phyloP scores from a whole-genome alignment of 208 protist species.

The Leishmania guyanensis region DNA sequence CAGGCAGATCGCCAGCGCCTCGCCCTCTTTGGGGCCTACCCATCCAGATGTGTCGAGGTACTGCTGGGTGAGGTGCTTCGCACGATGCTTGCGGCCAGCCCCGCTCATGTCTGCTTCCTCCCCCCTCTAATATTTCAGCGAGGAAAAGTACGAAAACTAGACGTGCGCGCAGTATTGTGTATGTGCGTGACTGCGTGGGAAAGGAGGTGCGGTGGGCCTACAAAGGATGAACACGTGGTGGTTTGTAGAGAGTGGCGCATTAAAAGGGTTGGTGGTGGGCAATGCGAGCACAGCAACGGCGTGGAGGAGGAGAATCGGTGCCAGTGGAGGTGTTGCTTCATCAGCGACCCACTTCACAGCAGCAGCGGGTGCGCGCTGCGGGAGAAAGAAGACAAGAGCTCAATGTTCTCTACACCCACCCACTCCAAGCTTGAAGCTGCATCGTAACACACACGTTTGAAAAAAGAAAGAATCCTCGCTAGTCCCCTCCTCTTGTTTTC shows the following conservation, averaged over 20 bases:
- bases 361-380: not conserved
- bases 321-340: not conserved
- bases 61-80: conserved; percentile 82
- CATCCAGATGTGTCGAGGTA: conserved; percentile 68
- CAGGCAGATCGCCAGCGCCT: conserved; percentile 71
- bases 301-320: not conserved
- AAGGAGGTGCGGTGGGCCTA: not conserved
- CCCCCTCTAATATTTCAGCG: not conserved
- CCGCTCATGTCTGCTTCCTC: conserved; percentile 62
- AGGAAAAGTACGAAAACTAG: not conserved
- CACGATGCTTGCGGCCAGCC: conserved; percentile 77
- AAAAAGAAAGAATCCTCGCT: not conserved
- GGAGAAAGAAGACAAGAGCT: not conserved
- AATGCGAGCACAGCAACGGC: not conserved
- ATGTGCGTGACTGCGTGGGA: not conserved
- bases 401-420: not conserved
- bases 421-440: not conserved
- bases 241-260: not conserved
- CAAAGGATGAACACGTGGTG: not conserved
- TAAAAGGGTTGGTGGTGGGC: not conserved
- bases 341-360: not conserved
- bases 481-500: not conserved
- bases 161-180: not conserved
- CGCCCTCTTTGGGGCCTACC: conserved; percentile 44
- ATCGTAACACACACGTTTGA: not conserved